Evolutionary conservation across 1,284 basidiomycete genomes (phyloP).

Genomic region (Leccinum insigne): DNA sequence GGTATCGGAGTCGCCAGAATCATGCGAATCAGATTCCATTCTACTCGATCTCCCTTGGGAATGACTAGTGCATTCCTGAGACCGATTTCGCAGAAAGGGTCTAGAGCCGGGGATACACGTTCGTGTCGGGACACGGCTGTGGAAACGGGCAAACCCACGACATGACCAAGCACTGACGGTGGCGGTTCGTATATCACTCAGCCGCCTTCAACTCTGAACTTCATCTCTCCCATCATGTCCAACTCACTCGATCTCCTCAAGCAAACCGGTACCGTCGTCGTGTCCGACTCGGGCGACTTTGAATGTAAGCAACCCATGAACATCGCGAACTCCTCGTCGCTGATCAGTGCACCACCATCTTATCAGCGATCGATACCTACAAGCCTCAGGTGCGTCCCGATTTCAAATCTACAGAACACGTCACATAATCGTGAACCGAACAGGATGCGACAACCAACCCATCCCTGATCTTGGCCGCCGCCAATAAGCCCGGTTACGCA

Average conservation of each 20-base stretch:
- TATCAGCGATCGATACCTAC: conserved; percentile 82
- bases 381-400: conserved; percentile 73
- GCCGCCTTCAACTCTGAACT: neutral
- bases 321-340: conserved; percentile 1
- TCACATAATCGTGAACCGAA: conserved; percentile 13
- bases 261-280: conserved; percentile 90
- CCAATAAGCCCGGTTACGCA: conserved; percentile 87
- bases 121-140: conserved; percentile 21
- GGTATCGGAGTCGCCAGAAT: too few relatives aligned
- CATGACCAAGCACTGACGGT: conserved; percentile 25
- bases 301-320: conserved; percentile 54
- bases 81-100: neutral
- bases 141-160: conserved; percentile 14
- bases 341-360: conserved; percentile 15
- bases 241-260: conserved; percentile 89
- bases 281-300: conserved; percentile 92
- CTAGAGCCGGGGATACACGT: conserved; percentile 21
- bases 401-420: conserved; percentile 8
- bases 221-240: conserved; percentile 58
- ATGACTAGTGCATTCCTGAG: neutral
- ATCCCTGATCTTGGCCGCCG: conserved; percentile 90
- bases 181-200: conserved; percentile 17
- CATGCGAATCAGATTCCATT: too few relatives aligned
- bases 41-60: neutral
- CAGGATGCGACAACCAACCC: conserved; percentile 96